These are phyloP conservation scores for Aspergillus pseudoviridinutans DNA, from an alignment of 2,329 filamentous ascomycete species.

Conservation along the genomic window DNA sequence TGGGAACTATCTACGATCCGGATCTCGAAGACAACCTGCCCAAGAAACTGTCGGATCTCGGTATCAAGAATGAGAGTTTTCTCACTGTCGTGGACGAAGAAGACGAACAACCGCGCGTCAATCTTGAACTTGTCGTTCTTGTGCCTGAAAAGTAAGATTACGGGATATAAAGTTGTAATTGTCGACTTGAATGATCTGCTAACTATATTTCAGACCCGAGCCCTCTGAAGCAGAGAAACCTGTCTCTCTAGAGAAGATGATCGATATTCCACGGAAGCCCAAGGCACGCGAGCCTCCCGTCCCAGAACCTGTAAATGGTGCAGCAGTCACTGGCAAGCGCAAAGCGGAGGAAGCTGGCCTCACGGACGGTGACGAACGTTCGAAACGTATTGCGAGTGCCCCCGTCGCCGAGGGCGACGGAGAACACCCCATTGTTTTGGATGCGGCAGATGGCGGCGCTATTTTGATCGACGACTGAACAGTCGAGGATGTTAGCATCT, in stretches of 20 bases:
- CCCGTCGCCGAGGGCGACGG: conserved; percentile 40
- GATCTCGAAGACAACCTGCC: conserved; percentile 82
- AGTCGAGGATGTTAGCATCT: not conserved
- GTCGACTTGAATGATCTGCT: conserved; percentile 5
- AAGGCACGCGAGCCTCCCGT: conserved; percentile 31
- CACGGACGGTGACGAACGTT: conserved; percentile 38
- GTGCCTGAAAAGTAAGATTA: conserved; percentile 27
- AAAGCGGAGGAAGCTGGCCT: conserved; percentile 45
- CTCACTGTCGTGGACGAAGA: conserved; percentile 81
- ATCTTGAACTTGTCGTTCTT: conserved; percentile 63
- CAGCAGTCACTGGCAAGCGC: conserved; percentile 28
- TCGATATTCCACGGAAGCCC: conserved; percentile 48
- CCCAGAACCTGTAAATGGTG: conserved; percentile 28
- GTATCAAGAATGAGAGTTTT: conserved; percentile 69
- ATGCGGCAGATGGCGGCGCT: conserved; percentile 53
- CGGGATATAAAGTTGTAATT: not conserved
- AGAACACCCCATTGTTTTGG: conserved; percentile 41
- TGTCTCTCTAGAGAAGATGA: conserved; percentile 35
- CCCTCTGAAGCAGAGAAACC: conserved; percentile 36
- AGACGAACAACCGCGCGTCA: conserved; percentile 64
- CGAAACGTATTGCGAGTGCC: conserved; percentile 34
- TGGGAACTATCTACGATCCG: conserved; percentile 78
- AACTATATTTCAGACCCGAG: conserved; percentile 20
- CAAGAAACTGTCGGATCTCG: conserved; percentile 75
- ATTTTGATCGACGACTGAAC: conserved; percentile 63